Percentiles rank a stretch among this genome's conserved stretches.
These are phyloP conservation scores for Backusella luteola DNA, from an alignment of 192 early-diverging fungal genomes.

Conservation along the genomic window DNA sequence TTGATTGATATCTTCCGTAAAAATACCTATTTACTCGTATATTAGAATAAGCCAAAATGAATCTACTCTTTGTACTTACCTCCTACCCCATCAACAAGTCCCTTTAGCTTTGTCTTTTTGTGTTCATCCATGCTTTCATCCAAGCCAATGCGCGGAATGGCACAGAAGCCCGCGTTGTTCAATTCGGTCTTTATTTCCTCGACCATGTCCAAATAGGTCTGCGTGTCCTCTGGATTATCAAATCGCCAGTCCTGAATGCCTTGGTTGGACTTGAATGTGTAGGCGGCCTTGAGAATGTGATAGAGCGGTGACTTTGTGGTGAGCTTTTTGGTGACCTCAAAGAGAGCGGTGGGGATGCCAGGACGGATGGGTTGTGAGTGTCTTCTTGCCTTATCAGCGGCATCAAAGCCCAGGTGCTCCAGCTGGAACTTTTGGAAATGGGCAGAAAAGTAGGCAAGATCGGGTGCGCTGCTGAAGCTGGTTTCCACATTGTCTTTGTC, in stretches of 20 bases:
- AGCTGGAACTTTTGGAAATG: constrained; percentile 35
- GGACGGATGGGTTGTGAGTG: constrained; percentile 7
- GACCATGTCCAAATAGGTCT: constrained; percentile 17
- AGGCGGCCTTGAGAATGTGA: constrained; percentile 24
- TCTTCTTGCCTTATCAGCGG: constrained; percentile 4
- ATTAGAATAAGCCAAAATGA: no score
- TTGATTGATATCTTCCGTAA: neutral
- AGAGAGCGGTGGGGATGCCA: constrained; percentile 18
- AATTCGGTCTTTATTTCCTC: constrained; percentile 17
- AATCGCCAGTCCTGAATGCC: constrained; percentile 26
- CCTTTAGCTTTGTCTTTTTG: neutral
- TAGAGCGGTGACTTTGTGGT: constrained; percentile 18
- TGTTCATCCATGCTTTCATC: constrained; percentile 5
- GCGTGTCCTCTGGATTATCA: constrained; percentile 20
- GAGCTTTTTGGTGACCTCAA: constrained; percentile 9
- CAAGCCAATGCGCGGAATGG: constrained; percentile 14
- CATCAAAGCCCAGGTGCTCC: constrained; percentile 18
- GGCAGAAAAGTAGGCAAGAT: constrained; percentile 25
- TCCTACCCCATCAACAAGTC: neutral
- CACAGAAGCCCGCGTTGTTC: constrained; percentile 10
- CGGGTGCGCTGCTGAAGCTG: constrained; percentile 21
- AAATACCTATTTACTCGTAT: neutral
- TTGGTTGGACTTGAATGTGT: constrained; percentile 20
- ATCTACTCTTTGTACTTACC: neutral
- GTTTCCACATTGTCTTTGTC: constrained; percentile 22